Base-by-base conservation (phyloP, 495 filamentous ascomycete genomes). In the Neurospora tetrasperma region DNA sequence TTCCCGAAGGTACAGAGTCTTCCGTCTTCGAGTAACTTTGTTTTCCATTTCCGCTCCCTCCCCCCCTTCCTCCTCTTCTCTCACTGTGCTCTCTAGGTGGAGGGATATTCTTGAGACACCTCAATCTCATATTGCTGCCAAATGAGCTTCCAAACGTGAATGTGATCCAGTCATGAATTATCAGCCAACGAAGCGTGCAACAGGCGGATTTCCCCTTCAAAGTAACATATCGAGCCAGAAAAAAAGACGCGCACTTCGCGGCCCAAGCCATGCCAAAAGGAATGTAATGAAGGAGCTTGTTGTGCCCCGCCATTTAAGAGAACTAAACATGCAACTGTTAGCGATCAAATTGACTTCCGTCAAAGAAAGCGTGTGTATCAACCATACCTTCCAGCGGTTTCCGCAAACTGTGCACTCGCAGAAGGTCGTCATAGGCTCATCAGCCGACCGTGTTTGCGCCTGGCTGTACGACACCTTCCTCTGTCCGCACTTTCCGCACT, bases 381-480 rank as follows among this genome's bases (percentile, higher is more conserved):
- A 73, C 42, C 84, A 78, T 78, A 88, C 87, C 85, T 94, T 94
- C 91, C 91, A 94, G 39, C 89, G 85, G 78, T 93, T 88, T 42
- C 91, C 91, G 78, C 91, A 94, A 59, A 89, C 85, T 71, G 87
- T 89, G 80, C 91, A 93, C 78, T 91, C 89, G 81, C 91, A 94
- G 78, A 93, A 93, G 4, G 91, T 93, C 71, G 91, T 94, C 91
- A 94, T 92, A 77, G 91, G 91, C 79, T 94, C 96, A 87, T 99
- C 96, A 66, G 96, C 96, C 82, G 89, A 91, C 75, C 96, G 89
- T 6, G 96, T 98, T 85, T 98, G 96, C 39, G 96, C 96, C 83
- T 98, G 96, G 42, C 88, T 94, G 80, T 99, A 99, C 75, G 90
- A 91, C 78, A 99, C 96, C 85, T 93, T 96, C 84, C 92, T 94